Evolutionary conservation across 371 early-diverging fungal species (phyloP), one percentile per base, ranked within the genome.

Genomic region (Lichtheimia ornata): DNA sequence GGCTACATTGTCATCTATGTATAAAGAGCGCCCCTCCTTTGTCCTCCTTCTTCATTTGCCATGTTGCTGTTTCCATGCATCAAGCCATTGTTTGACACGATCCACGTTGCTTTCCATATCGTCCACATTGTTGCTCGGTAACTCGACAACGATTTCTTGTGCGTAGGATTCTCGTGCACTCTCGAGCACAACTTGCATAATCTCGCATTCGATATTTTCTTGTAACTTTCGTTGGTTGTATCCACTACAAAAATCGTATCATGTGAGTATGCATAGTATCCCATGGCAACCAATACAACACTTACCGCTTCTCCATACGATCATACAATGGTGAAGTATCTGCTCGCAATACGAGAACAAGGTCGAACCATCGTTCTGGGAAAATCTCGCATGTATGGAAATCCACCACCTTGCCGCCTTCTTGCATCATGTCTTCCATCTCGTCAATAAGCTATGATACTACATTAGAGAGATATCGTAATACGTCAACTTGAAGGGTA

Each of bases 191-290:
- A 99, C 94, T 71, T 95, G 94, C 95, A 99, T 96, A 67, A 97
- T 99, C 76, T 99, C 99, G 77, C 96, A 95, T 69, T 96, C 93
- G 66, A 99, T 85, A 68, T 99, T 99, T 75, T 99, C 99, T 41
- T 88, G 79, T 56, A 98, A 91, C 80, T 99, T 99, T 50, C 87
- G 85, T 50, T 82, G 71, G 64, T 84, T 84, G 73, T 99, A 99
- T 50, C 91, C 90, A 70, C 97, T 92, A 67, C 13, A 12, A 13
- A 25, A n/a, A 41, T 22, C 18, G 52, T 22, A n/a, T 50, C 35
- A 40, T 22, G 2, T 47, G 47, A 47, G 14, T 47, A n/a, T 22
- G 2, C n/a, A 47, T n/a, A n/a, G 18, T 11, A n/a, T 47, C 47
- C 5, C n/a, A 22, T 50, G 5, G 3, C 41, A n/a, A 1, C 5